These are phyloP conservation scores for Leptosphaerulina australis DNA, from an alignment of 2,329 filamentous ascomycete species.

Conservation along the genomic window DNA sequence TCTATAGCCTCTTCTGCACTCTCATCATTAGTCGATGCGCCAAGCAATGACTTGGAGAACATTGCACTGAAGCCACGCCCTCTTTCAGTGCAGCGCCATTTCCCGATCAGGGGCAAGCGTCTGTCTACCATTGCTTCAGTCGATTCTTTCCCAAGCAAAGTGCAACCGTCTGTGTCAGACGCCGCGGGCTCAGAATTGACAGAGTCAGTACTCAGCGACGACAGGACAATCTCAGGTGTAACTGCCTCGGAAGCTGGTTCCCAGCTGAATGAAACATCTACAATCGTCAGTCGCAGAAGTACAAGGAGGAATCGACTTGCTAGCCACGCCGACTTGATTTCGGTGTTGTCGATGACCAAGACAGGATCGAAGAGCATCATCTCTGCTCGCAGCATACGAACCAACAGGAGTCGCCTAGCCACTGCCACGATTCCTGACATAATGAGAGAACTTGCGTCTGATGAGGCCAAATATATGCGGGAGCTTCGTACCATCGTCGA, in stretches of 20 bases:
- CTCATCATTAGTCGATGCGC: slow-evolving; percentile 47
- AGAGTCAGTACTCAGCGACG: slow-evolving; percentile 28
- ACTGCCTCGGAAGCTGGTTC: slow-evolving; percentile 40
- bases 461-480: slow-evolving; percentile 86
- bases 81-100: slow-evolving; percentile 52
- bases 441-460: slow-evolving; percentile 77
- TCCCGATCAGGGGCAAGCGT: slow-evolving; percentile 61
- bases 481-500: slow-evolving; percentile 93
- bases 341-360: slow-evolving; percentile 77
- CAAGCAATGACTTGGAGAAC: slow-evolving; percentile 40
- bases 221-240: slow-evolving; percentile 25
- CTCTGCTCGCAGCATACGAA: slow-evolving; percentile 79
- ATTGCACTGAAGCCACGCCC: slow-evolving; percentile 40
- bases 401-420: slow-evolving; percentile 69
- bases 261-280: slow-evolving; percentile 42
- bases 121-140: slow-evolving; percentile 65
- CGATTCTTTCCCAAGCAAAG: slow-evolving; percentile 56
- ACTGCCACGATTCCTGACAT: slow-evolving; percentile 76
- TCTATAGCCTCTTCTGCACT: slow-evolving; percentile 40
- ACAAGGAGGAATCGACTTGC: slow-evolving; percentile 71
- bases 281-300: slow-evolving; percentile 53
- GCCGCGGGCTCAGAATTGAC: slow-evolving; percentile 34
- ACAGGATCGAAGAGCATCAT: slow-evolving; percentile 71
- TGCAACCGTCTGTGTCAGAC: slow-evolving; percentile 37
- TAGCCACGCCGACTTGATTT: slow-evolving; percentile 92